A percentile compares a stretch with the other conserved stretches of the same genome.
These are phyloP conservation scores for Sporopachydermia cereana DNA, from an alignment of 1,139 yeast genomes.

Conservation along the genomic window DNA sequence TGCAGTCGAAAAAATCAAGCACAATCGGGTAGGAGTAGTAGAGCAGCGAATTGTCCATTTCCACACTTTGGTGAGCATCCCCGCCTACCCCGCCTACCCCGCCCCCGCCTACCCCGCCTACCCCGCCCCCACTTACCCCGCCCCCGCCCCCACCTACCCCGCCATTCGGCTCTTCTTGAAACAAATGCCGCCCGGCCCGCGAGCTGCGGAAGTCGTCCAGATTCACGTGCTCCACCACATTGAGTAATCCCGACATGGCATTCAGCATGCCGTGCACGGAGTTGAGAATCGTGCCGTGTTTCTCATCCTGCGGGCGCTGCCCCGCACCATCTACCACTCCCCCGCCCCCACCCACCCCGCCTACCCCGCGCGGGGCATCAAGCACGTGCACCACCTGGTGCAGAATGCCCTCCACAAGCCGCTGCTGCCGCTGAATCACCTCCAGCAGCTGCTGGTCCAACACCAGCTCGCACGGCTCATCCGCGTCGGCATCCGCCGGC, in stretches of 20 bases:
- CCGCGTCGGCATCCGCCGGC: background rate
- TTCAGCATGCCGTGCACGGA: conserved; percentile 42
- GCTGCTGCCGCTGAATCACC: conserved; percentile 2
- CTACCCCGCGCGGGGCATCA: too few species aligned
- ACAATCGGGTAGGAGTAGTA: conserved; percentile 51
- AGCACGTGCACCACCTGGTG: conserved; percentile 5
- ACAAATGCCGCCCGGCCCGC: background rate
- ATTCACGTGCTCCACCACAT: conserved; percentile 48
- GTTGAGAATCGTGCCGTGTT: conserved; percentile 43
- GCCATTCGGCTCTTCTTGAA: conserved; percentile 4
- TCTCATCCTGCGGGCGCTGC: conserved; percentile 24
- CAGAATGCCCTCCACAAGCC: conserved; percentile 2
- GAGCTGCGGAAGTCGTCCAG: conserved; percentile 36
- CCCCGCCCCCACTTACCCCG: too few species aligned
- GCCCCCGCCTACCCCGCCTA: too few species aligned
- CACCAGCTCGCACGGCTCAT: conserved; percentile 1
- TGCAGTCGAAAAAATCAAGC: conserved; percentile 61
- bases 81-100: too few species aligned
- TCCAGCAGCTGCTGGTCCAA: conserved; percentile 6
- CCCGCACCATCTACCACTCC: background rate
- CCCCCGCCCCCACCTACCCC: background rate
- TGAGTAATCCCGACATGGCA: conserved; percentile 37
- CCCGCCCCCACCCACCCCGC: background rate
- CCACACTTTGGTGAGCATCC: conserved; percentile 6
- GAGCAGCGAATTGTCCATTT: conserved; percentile 13